Base-by-base conservation (phyloP, 345 rosid genomes). In the Schrenkiella parvula region DNA sequence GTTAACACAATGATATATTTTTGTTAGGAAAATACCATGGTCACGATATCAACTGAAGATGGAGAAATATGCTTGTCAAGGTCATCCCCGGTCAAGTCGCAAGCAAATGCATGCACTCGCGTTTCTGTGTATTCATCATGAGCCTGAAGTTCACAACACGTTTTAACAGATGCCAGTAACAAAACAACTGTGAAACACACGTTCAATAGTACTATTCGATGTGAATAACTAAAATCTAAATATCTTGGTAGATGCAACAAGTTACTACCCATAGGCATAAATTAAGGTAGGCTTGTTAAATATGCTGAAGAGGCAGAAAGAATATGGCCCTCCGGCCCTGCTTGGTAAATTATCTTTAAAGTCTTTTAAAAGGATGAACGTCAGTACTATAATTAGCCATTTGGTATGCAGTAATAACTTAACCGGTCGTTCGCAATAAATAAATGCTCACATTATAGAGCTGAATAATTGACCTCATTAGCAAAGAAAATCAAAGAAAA, bases 11-110 rank as follows among this genome's bases (percentile, higher is more conserved):
- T 23, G n/a, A 18, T 35, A 46, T 34, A 42, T 1, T 32, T 23
- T 41, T 34, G 44, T 69, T 53, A 12, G 42, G 59, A 74, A 72
- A 79, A 68, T 91, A 93, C 97, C 98, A 91, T 89, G 72, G 95
- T 93, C 68, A 91, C 96, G 68, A 89, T 80, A 78, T 93, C 93
- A 42, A 93, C 70, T 63, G 98, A 89, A 48, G 93, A 72, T 46
- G 98, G 85, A 77, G 90, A 72, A 52, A 93, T 82, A 60, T 85
- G 88, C 71, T 80, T 72, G 85, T 78, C 84, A 65, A 89, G 87
- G 82, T 76, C 86, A 84, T 91, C 93, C 74, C 66, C 28, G 0
- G 96, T 91, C 76, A 93, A 83, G 81, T 93, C 98, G 78, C 93
- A 91, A 37, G 84, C 76, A 41, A 91, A 93, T 66, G 95, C 89